phyloP scores from a whole-genome alignment of 306 rosid species.

The Quercus mongolica region DNA sequence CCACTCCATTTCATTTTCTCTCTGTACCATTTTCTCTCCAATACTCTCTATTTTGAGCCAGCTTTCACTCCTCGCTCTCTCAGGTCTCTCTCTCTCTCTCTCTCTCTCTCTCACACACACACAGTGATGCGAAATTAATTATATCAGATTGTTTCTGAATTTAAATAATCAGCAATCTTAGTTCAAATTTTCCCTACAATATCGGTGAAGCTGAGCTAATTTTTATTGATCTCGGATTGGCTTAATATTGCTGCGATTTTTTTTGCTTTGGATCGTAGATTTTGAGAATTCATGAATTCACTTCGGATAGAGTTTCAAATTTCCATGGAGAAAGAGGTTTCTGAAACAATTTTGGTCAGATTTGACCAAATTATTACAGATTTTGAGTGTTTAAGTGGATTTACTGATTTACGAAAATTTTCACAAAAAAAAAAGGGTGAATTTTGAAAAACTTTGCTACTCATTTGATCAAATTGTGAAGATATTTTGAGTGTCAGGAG shows the following conservation, averaged over 20 bases:
- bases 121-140: not conserved
- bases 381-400: not conserved
- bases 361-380: not conserved
- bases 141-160: not conserved
- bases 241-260: not conserved
- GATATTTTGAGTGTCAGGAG: not conserved
- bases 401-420: not conserved
- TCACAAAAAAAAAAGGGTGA: not conserved
- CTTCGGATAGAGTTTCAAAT: not conserved
- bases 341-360: not conserved
- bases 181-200: not conserved
- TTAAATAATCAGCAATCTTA: not conserved
- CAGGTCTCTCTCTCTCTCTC: conserved; percentile 10
- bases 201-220: not conserved
- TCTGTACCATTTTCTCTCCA: not conserved
- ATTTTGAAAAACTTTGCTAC: not conserved
- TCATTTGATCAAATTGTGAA: not conserved
- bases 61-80: conserved; percentile 4
- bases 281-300: conserved; percentile 1
- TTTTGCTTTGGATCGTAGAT: not conserved
- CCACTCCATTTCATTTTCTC: not conserved
- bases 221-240: not conserved
- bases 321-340: not conserved
- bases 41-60: conserved; percentile 1
- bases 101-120: not conserved